phyloP scores from a whole-genome alignment of 257 asterid genomes.

The Ballota nigra region DNA sequence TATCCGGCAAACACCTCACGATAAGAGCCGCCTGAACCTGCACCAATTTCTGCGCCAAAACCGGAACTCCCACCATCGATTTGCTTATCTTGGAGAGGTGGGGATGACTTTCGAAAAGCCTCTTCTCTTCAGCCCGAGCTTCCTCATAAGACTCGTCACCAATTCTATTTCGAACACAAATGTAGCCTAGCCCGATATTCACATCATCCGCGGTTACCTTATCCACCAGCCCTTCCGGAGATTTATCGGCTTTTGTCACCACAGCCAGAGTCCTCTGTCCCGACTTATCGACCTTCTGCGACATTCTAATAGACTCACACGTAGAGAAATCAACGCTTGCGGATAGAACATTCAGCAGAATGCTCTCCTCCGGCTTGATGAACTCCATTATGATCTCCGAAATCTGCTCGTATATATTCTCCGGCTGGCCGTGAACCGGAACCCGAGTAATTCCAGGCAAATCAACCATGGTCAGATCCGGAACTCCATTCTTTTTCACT shows the following conservation, averaged over 20 bases:
- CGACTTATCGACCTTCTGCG: conserved; percentile 29
- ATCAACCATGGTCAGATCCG: no score
- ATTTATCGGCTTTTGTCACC: conserved; percentile 37
- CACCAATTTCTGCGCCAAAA: conserved; percentile 32
- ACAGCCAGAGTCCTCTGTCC: conserved; percentile 46
- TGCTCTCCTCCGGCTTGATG: no score
- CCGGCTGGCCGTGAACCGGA: no score
- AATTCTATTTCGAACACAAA: neutral
- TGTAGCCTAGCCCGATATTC: neutral
- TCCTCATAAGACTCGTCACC: conserved; percentile 17
- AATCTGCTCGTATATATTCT: no score
- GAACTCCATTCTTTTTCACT: no score
- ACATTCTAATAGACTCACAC: conserved; percentile 12
- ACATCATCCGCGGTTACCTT: conserved; percentile 14
- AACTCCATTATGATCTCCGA: no score
- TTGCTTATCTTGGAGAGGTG: no score
- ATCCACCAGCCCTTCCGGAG: conserved; percentile 39
- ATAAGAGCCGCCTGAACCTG: conserved; percentile 36
- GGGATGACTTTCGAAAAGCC: conserved; percentile 9
- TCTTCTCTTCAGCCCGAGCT: neutral
- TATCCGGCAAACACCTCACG: conserved; percentile 33
- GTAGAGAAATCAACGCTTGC: no score
- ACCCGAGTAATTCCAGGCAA: no score
- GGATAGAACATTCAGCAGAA: no score
- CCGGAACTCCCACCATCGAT: conserved; percentile 23